Conservation (phyloP, 179 eudicot genomes). For the Heliamphora pulchella region DNA sequence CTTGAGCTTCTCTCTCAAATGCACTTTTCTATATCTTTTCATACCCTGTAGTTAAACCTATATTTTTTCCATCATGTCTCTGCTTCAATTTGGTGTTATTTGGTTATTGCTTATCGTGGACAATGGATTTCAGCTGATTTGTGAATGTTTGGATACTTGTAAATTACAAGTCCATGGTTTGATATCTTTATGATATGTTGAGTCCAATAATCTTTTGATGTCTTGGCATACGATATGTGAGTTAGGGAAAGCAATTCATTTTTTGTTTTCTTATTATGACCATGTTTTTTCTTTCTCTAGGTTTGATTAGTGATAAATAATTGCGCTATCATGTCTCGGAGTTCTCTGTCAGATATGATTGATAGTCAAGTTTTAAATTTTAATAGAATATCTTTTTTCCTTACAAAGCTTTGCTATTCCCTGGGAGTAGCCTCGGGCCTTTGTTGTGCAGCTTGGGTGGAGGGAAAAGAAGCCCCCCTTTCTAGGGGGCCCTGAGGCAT, state of each 20-base stretch:
- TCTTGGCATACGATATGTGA: not conserved
- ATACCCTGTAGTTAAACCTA: not conserved
- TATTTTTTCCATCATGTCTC: not conserved
- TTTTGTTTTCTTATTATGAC: not conserved
- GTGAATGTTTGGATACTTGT: not conserved
- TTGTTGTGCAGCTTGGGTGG: not conserved
- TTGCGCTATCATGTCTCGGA: not conserved
- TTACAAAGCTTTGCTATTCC: not conserved
- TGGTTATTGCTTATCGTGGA: not conserved
- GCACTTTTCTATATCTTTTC: not conserved
- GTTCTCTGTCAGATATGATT: not conserved
- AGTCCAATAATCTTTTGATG: not conserved
- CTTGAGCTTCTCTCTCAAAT: not conserved
- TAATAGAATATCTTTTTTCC: not conserved
- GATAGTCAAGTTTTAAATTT: not conserved
- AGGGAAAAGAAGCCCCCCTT: not conserved
- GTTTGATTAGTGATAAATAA: not conserved
- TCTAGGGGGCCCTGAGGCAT: too few species aligned
- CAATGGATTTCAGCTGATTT: not conserved
- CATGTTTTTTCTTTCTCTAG: not conserved
- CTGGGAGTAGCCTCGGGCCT: not conserved
- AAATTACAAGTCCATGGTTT: not conserved
- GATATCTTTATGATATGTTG: not conserved
- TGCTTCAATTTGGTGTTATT: not conserved
- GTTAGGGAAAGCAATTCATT: not conserved